Evolutionary conservation across 805 yeast genomes (phyloP).

Genomic region (Lachancea fermentati): DNA sequence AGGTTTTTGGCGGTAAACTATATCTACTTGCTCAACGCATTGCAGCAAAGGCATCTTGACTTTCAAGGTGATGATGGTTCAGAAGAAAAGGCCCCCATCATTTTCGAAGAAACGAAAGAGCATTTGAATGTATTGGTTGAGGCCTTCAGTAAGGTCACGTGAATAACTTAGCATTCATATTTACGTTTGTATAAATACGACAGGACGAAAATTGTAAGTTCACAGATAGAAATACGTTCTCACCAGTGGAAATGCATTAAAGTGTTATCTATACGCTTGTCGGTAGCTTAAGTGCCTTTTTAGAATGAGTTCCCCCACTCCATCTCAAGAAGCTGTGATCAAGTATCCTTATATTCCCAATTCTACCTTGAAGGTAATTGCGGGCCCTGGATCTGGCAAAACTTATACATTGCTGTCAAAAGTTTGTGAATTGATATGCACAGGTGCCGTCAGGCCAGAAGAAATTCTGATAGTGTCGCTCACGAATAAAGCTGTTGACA

Average conservation of each 20-base stretch:
- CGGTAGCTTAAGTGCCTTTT: too few relatives aligned
- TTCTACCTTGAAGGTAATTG: slow-evolving; percentile 45
- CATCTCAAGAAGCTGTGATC: slow-evolving; percentile 44
- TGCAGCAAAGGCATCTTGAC: slow-evolving; percentile 21
- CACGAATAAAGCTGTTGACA: slow-evolving; percentile 64
- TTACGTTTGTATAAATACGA: too few relatives aligned
- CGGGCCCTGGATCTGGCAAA: slow-evolving; percentile 77
- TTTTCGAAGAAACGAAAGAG: slow-evolving; percentile 24
- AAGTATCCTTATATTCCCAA: slow-evolving; percentile 35
- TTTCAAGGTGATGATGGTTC: slow-evolving; percentile 6
- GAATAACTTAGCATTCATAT: background rate
- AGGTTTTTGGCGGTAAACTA: slow-evolving; percentile 59
- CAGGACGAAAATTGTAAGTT: too few relatives aligned
- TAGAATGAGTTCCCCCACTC: slow-evolving; percentile 31
- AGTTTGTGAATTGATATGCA: slow-evolving; percentile 41
- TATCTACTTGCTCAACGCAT: slow-evolving; percentile 28
- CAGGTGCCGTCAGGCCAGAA: slow-evolving; percentile 38
- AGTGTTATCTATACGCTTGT: too few relatives aligned
- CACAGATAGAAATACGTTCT: too few relatives aligned
- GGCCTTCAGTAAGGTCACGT: slow-evolving; percentile 25
- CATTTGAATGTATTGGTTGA: slow-evolving; percentile 29
- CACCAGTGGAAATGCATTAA: too few relatives aligned
- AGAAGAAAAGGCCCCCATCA: slow-evolving; percentile 17
- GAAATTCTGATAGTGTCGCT: slow-evolving; percentile 58
- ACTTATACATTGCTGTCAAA: slow-evolving; percentile 54